A percentile compares a stretch with the other conserved stretches of the same genome.
Evolutionary conservation across 192 early-diverging fungal species (phyloP).

Genomic region (Entophlyctis luteolus): DNA sequence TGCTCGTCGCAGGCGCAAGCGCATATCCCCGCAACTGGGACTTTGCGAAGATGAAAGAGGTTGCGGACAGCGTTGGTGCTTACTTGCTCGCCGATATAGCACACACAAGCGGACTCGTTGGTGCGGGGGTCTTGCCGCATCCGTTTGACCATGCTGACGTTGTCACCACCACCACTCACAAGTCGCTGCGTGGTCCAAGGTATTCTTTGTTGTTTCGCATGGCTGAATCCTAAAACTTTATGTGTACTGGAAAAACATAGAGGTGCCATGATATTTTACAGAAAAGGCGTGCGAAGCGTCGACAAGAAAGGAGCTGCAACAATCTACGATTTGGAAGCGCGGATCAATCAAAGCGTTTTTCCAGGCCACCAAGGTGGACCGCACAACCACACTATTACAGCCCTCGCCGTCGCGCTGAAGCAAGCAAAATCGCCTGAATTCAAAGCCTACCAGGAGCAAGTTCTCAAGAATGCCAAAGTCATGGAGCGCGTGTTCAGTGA

Average conservation of each 20-base stretch:
- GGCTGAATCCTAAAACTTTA: not conserved
- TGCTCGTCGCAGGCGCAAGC: constrained; percentile 91
- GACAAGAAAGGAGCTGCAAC: constrained; percentile 91
- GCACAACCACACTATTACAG: constrained; percentile 98
- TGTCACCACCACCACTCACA: constrained; percentile 99
- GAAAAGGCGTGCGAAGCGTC: constrained; percentile 80
- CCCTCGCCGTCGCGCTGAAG: constrained; percentile 91
- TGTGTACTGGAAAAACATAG: constrained; percentile 26
- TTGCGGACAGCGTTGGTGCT: constrained; percentile 76
- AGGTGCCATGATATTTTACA: constrained; percentile 98
- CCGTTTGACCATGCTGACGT: constrained; percentile 93
- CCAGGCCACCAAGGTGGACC: constrained; percentile 99
- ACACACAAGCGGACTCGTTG: constrained; percentile 86
- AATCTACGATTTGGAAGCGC: constrained; percentile 86
- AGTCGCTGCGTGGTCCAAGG: constrained; percentile 92
- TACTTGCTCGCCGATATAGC: constrained; percentile 98
- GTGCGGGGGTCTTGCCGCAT: constrained; percentile 79
- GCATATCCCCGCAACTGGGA: constrained; percentile 95
- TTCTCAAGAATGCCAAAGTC: constrained; percentile 83
- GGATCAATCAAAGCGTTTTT: constrained; percentile 96
- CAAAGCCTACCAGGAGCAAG: constrained; percentile 87
- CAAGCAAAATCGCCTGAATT: constrained; percentile 81
- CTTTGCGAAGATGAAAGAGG: constrained; percentile 78
- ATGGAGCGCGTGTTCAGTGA: constrained; percentile 75
- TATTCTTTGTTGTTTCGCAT: not conserved